Conservation (phyloP, 75 land plant genomes). For the Chamaecyparis obtusa region DNA sequence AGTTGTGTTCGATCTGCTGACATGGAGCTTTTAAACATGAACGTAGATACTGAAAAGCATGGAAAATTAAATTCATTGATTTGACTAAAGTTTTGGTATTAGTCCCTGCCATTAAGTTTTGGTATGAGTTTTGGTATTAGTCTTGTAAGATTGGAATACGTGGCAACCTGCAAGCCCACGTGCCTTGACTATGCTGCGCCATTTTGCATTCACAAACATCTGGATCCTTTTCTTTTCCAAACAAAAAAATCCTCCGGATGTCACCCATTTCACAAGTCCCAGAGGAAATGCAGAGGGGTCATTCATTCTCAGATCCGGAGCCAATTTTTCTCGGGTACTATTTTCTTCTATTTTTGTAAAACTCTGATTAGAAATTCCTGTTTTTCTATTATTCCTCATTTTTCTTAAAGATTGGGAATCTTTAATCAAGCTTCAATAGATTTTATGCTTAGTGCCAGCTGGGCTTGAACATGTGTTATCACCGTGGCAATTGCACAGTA, state of each 20-base stretch:
- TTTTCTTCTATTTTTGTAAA: neutral
- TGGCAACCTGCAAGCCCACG: no score
- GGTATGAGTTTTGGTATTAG: no score
- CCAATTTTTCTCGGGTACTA: constrained; percentile 34
- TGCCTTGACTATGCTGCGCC: no score
- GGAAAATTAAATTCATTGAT: no score
- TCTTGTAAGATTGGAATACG: no score
- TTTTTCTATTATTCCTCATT: neutral
- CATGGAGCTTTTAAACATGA: no score
- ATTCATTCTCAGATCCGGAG: constrained; percentile 36
- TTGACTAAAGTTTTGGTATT: no score
- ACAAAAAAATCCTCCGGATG: constrained; percentile 36
- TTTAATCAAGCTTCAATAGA: neutral
- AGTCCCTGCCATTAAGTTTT: no score
- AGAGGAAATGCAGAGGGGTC: constrained; percentile 39
- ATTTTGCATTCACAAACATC: constrained; percentile 25
- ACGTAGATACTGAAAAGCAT: no score
- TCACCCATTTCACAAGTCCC: constrained; percentile 27
- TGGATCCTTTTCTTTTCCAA: constrained; percentile 19
- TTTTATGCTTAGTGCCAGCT: neutral
- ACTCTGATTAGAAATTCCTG: neutral
- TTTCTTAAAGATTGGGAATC: neutral
- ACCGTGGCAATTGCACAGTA: neutral
- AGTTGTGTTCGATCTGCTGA: no score
- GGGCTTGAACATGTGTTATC: neutral